These are phyloP conservation scores for Leccinum subtestaceum DNA, from an alignment of 768 basidiomycete genomes.

Conservation along the genomic window DNA sequence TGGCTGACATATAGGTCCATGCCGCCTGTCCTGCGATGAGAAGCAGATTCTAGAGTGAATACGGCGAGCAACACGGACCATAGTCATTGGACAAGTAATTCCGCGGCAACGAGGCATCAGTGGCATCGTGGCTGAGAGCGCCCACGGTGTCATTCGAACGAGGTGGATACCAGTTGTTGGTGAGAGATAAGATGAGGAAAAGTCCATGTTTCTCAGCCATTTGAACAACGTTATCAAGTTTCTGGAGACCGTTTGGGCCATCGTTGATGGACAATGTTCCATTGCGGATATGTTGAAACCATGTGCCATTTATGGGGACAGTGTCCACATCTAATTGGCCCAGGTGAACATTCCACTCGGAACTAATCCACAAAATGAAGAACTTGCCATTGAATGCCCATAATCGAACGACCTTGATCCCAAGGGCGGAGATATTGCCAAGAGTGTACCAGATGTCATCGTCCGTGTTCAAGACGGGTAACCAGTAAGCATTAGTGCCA, in stretches of 20 bases:
- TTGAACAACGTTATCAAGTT: conserved; percentile 55
- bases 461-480: conserved; percentile 50
- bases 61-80: conserved; percentile 36
- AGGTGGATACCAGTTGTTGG: conserved; percentile 60
- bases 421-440: conserved; percentile 52
- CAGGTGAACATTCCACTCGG: conserved; percentile 9
- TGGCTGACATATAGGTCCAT: conserved; percentile 64
- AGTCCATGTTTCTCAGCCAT: conserved; percentile 54
- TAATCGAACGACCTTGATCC: conserved; percentile 57
- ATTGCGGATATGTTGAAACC: conserved; percentile 61
- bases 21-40: conserved; percentile 42
- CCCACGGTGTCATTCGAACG: conserved; percentile 24
- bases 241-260: conserved; percentile 61
- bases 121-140: conserved; percentile 24
- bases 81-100: conserved; percentile 63
- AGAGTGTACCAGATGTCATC: conserved; percentile 58
- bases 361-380: background rate
- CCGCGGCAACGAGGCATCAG: conserved; percentile 44
- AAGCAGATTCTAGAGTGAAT: background rate
- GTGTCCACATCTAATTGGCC: conserved; percentile 44
- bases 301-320: conserved; percentile 56
- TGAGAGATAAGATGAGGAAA: conserved; percentile 52
- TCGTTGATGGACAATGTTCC: conserved; percentile 54
- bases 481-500: conserved; percentile 70
- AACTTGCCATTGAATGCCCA: conserved; percentile 70